A percentile compares a stretch with the other conserved stretches of the same genome.
Conservation (phyloP, 1,139 yeast species). For the Nematodospora anomalae region DNA sequence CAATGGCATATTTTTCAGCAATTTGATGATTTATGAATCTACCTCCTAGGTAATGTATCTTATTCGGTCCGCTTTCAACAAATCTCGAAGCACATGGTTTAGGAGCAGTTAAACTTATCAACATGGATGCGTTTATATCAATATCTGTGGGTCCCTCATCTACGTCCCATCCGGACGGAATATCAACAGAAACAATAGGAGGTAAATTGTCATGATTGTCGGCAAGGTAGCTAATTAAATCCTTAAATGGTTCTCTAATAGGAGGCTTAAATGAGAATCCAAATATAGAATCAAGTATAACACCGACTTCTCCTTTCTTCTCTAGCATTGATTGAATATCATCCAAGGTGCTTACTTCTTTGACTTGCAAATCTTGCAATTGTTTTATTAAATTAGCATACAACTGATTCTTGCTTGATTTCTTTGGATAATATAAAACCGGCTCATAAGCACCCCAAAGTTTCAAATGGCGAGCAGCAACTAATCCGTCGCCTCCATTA, state of each 20-base stretch:
- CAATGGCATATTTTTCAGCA: slow-evolving; percentile 73
- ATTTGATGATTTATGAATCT: slow-evolving; percentile 67
- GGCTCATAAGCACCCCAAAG: slow-evolving; percentile 76
- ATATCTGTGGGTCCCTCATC: slow-evolving; percentile 67
- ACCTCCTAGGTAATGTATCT: slow-evolving; percentile 83
- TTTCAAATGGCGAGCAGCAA: slow-evolving; percentile 87
- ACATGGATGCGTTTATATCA: slow-evolving; percentile 54
- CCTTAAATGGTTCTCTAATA: slow-evolving; percentile 73
- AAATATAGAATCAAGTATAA: slow-evolving; percentile 77
- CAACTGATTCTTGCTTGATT: slow-evolving; percentile 44
- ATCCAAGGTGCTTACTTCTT: slow-evolving; percentile 38
- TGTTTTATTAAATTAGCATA: slow-evolving; percentile 56
- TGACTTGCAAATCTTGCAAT: slow-evolving; percentile 54
- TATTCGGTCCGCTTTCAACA: slow-evolving; percentile 17
- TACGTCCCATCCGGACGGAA: slow-evolving; percentile 98
- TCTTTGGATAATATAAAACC: slow-evolving; percentile 65
- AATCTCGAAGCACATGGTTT: slow-evolving; percentile 75
- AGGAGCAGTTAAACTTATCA: slow-evolving; percentile 90
- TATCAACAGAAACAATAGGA: slow-evolving; percentile 80
- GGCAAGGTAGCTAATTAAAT: slow-evolving; percentile 51
- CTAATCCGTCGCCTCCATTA: slow-evolving; percentile 96
- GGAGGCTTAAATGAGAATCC: slow-evolving; percentile 96
- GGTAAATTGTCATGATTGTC: slow-evolving; percentile 30
- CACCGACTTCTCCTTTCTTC: slow-evolving; percentile 11
- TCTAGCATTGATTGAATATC: slow-evolving; percentile 33